Evolutionary conservation across 352 stramenopile species (phyloP), one percentile per base, ranked within the genome.

Genomic region (Phytophthora vignae): DNA sequence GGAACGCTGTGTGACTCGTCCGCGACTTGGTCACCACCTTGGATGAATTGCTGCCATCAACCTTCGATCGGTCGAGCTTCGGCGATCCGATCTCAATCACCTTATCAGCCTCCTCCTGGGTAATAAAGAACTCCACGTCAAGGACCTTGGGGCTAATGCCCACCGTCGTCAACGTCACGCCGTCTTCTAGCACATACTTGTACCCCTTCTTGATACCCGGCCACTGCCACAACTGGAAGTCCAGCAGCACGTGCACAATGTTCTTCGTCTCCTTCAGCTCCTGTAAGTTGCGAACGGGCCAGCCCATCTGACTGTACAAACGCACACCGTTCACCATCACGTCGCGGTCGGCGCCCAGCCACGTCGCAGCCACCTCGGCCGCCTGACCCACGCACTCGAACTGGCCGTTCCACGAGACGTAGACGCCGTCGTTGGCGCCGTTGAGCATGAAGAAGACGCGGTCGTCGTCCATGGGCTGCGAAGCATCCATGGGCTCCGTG

Each of bases 361-460:
- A 86, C 14, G 53, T 49, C 3, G 87, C 88, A 3, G 87, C 88
- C 8, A 79, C 38, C 33, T 83, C 55, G 0, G 85, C 85, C 3
- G 82, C 77, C 22, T 75, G 61, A 2, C 69, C 69, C 17, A 94
- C 36, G 57, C 88, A 94, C 11, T 79, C 76, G 50, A 91, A 93
- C 38, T 93, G 64, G 14, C 88, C 83, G 64, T 93, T 94, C 84
- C 85, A 96, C 5, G 81, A 81, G 54, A 92, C 84, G 74, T 94
- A 94, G 55, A 96, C 60, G 8, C 88, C 88, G 33, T 94, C 81
- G 56, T 94, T 96, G 15, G 71, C 83, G 11, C 88, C 88, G 56
- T 96, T 96, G 68, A 96, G 85, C 82, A 96, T 89, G 75, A 96
- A 90, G 61, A 96, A 96, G 48, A 93, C 63, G 65, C 78, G 79